Evolutionary conservation across 331 rosid genomes (phyloP).

Genomic region (Saraca asoca): DNA sequence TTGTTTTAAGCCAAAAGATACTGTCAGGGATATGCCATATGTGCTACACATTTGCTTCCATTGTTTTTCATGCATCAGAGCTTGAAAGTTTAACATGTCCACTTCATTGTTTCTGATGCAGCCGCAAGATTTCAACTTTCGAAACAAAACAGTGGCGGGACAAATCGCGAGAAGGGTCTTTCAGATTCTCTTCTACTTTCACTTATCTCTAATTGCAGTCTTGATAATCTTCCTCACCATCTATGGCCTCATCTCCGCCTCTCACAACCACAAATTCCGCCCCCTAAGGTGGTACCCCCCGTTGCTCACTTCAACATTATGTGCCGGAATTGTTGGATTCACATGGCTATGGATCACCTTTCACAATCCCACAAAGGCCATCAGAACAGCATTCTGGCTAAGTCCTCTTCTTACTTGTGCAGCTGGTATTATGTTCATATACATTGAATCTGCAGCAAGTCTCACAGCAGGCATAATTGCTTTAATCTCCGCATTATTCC

Average conservation of each 20-base stretch:
- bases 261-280: constrained; percentile 50
- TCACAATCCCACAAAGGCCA: constrained; percentile 47
- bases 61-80: constrained; percentile 11
- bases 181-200: constrained; percentile 47
- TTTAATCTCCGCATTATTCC: constrained; percentile 45
- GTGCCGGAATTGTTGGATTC: constrained; percentile 57
- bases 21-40: constrained; percentile 1
- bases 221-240: constrained; percentile 44
- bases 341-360: constrained; percentile 58
- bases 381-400: constrained; percentile 61
- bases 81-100: constrained; percentile 16
- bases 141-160: constrained; percentile 35
- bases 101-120: constrained; percentile 33
- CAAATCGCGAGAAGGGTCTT: constrained; percentile 36
- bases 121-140: constrained; percentile 46
- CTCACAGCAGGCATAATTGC: constrained; percentile 49
- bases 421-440: constrained; percentile 45
- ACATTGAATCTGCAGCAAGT: constrained; percentile 42
- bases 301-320: constrained; percentile 46
- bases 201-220: constrained; percentile 46
- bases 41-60: neutral
- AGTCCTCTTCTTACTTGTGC: constrained; percentile 58
- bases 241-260: constrained; percentile 45
- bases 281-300: constrained; percentile 65
- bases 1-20: neutral